Percentiles rank a stretch among this genome's conserved stretches.
phyloP scores from a whole-genome alignment of 139 green algal species.

The Volvox africanus region DNA sequence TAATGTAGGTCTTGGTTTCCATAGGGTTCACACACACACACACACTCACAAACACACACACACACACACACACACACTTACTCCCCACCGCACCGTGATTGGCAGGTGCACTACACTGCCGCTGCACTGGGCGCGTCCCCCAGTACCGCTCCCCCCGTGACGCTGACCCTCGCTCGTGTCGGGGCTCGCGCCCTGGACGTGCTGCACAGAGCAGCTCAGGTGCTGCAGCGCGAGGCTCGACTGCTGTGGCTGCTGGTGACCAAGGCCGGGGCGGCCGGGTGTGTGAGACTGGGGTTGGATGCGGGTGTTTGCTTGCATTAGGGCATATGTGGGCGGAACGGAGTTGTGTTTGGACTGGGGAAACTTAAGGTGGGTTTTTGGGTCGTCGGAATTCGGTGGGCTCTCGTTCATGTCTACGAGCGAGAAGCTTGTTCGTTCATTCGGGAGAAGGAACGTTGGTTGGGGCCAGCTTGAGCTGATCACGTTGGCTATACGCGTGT shows the following conservation, averaged over 20 bases:
- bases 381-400: no score
- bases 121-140: neutral
- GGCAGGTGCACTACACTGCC: conserved; percentile 35
- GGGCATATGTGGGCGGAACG: no score
- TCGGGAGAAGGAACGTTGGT: no score
- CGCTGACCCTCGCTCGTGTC: conserved; percentile 8
- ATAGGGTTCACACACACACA: neutral
- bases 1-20: neutral
- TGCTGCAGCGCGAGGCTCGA: neutral
- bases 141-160: conserved; percentile 2
- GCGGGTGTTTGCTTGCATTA: neutral
- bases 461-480: no score
- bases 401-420: no score
- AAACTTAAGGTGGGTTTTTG: no score
- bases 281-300: neutral
- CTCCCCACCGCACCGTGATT: neutral
- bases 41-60: neutral
- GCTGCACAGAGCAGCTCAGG: conserved; percentile 29
- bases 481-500: no score
- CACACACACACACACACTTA: neutral
- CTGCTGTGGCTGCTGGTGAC: conserved; percentile 37
- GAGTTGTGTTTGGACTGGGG: neutral
- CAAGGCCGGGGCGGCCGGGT: conserved; percentile 11
- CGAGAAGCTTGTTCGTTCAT: no score
- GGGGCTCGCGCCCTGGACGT: conserved; percentile 21